These are phyloP conservation scores for Coemansia sp. DNA, from an alignment of 192 early-diverging fungal genomes.

Conservation along the genomic window DNA sequence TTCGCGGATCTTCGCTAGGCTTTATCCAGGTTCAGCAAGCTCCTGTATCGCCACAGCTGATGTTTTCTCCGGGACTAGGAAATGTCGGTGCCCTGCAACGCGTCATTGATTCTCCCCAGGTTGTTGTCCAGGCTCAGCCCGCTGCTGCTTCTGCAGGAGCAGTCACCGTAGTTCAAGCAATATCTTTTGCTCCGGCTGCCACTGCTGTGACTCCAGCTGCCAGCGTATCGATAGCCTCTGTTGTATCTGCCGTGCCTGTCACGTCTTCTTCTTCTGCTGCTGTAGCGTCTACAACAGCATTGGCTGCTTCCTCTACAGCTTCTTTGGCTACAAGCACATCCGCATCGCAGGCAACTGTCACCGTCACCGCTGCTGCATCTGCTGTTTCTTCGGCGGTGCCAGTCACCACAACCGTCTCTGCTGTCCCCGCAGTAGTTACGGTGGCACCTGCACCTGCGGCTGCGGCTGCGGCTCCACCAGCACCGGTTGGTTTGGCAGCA, in stretches of 20 bases:
- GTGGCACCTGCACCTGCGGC: neutral
- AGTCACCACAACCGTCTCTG: neutral
- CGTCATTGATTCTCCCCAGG: slow-evolving; percentile 30
- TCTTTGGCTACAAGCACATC: slow-evolving; percentile 9
- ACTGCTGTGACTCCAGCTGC: slow-evolving; percentile 11
- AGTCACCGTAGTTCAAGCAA: slow-evolving; percentile 23
- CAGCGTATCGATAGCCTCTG: neutral
- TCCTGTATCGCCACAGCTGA: slow-evolving; percentile 11
- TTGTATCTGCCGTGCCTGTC: neutral
- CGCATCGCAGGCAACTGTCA: neutral
- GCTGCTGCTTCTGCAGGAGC: slow-evolving; percentile 15
- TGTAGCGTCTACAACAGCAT: neutral
- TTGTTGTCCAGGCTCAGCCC: slow-evolving; percentile 29
- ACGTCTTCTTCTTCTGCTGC: slow-evolving; percentile 1
- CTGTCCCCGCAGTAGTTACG: neutral
- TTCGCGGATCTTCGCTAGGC: slow-evolving; percentile 12
- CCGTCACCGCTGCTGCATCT: neutral
- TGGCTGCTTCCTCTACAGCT: neutral
- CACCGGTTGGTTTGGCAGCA: neutral
- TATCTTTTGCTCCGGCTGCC: slow-evolving; percentile 11
- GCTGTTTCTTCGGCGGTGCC: neutral
- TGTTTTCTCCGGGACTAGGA: slow-evolving; percentile 1
- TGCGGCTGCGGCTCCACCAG: neutral
- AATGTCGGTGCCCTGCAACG: slow-evolving; percentile 13
- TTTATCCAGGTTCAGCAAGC: slow-evolving; percentile 21